Evolutionary conservation across 2,329 filamentous ascomycete genomes (phyloP), one percentile per base, ranked within the genome.

Genomic region (Xylaria sp.): DNA sequence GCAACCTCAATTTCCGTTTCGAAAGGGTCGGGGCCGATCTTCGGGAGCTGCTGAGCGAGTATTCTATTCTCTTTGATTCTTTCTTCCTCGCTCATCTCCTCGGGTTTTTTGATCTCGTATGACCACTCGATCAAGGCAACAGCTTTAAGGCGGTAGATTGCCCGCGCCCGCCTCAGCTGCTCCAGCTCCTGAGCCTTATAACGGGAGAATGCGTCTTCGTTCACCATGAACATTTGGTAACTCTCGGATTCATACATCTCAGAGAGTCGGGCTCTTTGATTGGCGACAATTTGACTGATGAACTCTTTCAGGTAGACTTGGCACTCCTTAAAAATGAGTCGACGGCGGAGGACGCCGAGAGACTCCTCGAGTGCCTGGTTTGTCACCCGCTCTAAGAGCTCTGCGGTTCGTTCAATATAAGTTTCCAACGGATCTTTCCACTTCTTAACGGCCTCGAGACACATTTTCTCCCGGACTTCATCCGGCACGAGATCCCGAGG

Each of bases 1-100:
- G 91, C 86, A 0, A 91, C 87, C 9, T 85, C 82, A 0, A 94
- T 78, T 75, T 93, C 91, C 0, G 81, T 79, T 1, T 82, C 76
- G 72, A 88, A 93, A 0, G 84, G 82, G 73, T 94, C 91, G 0
- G 81, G 77, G 0, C 85, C 85, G 12, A 93, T 81, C 32, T 84
- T 85, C 13, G 77, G 73, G 7, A 82, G 70, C 32, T 88, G 83
- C 7, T 76, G 72, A 25, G 80, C 78, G 8, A 86, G 81, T 34
- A 79, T 78, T 39, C 79, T 82, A 2, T 81, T 76, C 44, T 89
- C 87, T 13, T 82, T 79, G 0, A 65, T 63, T 2, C 81, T 81
- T 59, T 87, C 84, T 28, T 88, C 85, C 0, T 84, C 82, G 0
- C 83, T 84, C 77, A 89, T 80, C 1, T 78, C 78, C 1, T 83